Evolutionary conservation across 169 alveolate species (phyloP).

Genomic region (Plasmodium billcollinsi): DNA sequence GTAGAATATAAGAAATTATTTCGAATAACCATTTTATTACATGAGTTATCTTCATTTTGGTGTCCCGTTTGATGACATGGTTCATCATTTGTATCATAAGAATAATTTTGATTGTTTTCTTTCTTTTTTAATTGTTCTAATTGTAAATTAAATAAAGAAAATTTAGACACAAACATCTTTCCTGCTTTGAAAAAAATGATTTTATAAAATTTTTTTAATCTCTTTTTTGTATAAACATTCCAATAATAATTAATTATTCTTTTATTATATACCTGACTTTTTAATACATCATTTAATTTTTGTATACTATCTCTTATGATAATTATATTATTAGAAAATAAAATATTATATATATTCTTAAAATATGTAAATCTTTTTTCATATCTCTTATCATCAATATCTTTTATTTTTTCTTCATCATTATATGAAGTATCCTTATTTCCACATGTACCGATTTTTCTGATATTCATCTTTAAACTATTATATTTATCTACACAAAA

Average conservation of each 20-base stretch:
- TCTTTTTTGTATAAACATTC: constrained; percentile 35
- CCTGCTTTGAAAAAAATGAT: constrained; percentile 27
- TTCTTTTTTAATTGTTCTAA: too few relatives aligned
- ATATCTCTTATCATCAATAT: neutral
- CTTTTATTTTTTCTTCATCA: neutral
- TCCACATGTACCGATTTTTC: too few relatives aligned
- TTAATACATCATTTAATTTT: constrained; percentile 43
- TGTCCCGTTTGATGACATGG: too few relatives aligned
- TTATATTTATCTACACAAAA: constrained; percentile 50
- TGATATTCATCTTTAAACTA: neutral
- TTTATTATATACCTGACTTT: neutral
- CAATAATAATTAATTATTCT: constrained; percentile 54
- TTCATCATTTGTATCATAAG: too few relatives aligned
- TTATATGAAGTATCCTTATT: neutral
- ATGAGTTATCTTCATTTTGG: too few relatives aligned
- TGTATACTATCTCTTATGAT: constrained; percentile 21
- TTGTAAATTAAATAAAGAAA: constrained; percentile 23
- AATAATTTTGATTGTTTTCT: too few relatives aligned
- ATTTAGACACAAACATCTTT: constrained; percentile 25
- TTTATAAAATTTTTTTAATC: constrained; percentile 25
- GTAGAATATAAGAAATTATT: too few relatives aligned
- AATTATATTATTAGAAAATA: constrained; percentile 47
- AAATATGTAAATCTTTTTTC: neutral
- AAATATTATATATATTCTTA: constrained; percentile 60
- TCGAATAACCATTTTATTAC: too few relatives aligned